Evolutionary conservation across 257 asterid species (phyloP).

Genomic region (Galeopsis tetrahit): DNA sequence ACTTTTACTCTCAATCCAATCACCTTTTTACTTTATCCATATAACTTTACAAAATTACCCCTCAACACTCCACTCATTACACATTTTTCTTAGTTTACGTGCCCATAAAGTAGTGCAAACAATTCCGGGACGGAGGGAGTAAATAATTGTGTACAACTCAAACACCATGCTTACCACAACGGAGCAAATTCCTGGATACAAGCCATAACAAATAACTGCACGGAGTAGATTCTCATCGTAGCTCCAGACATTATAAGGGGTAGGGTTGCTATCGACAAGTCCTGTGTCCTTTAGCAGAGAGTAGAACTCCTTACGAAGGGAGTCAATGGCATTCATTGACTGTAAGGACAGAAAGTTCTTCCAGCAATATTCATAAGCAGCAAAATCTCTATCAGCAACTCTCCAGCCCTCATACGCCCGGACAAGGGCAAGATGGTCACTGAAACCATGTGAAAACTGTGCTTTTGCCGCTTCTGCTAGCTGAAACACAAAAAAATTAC

Average conservation of each 20-base stretch:
- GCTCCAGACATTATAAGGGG: conserved; percentile 74
- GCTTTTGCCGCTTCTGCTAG: conserved; percentile 99
- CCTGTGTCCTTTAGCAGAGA: conserved; percentile 82
- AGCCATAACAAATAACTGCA: conserved; percentile 82
- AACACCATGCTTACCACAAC: conserved; percentile 69
- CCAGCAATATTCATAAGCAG: conserved; percentile 90
- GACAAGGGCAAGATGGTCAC: conserved; percentile 93
- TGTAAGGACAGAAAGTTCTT: conserved; percentile 84
- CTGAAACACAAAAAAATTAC: conserved; percentile 44
- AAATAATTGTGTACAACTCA: conserved; percentile 19
- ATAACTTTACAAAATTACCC: no score
- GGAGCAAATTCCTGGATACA: conserved; percentile 94
- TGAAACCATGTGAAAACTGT: conserved; percentile 79
- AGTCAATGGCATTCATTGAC: conserved; percentile 90
- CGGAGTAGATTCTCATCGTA: conserved; percentile 85
- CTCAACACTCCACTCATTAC: no score
- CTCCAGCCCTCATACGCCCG: conserved; percentile 94
- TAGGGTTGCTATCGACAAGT: conserved; percentile 82
- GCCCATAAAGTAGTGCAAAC: no score
- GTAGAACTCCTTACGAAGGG: conserved; percentile 85
- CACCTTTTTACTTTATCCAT: no score
- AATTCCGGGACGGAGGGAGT: no score
- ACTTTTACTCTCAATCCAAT: no score
- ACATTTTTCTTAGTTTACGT: no score
- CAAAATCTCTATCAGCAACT: conserved; percentile 72